Percentiles rank a stretch among this genome's conserved stretches.
Conservation (phyloP, 176 grass and related monocot genomes). For the Typha latifolia region DNA sequence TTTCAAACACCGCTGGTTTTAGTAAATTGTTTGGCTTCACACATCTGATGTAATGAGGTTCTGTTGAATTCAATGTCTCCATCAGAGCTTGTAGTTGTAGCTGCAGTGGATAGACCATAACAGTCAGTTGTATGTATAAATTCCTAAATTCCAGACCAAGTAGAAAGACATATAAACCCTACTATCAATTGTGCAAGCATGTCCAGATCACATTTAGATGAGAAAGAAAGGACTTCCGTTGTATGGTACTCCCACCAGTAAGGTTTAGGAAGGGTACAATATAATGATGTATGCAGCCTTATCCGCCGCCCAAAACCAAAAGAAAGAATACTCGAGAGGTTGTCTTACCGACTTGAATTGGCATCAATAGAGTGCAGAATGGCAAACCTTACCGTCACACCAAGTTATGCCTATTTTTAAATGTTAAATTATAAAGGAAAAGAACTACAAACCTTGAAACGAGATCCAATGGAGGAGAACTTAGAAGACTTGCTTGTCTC, state of each 20-base stretch:
- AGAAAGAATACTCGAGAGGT: too few relatives aligned
- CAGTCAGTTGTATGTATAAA: not conserved
- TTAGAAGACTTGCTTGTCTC: constrained; percentile 93
- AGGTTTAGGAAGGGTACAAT: too few relatives aligned
- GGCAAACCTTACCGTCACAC: too few relatives aligned
- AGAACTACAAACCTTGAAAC: constrained; percentile 68
- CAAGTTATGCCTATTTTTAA: not conserved
- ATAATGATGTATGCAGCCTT: too few relatives aligned
- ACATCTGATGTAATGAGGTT: constrained; percentile 97
- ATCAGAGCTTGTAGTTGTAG: constrained; percentile 93
- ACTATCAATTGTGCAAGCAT: too few relatives aligned
- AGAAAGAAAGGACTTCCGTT: too few relatives aligned
- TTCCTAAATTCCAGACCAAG: not conserved
- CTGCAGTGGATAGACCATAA: constrained; percentile 39
- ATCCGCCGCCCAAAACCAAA: too few relatives aligned
- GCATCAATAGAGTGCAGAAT: too few relatives aligned
- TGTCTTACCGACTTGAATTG: too few relatives aligned
- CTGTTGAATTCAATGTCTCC: constrained; percentile 97
- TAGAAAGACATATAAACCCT: not conserved
- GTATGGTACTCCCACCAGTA: too few relatives aligned
- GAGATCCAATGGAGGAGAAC: constrained; percentile 88
- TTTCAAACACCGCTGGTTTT: constrained; percentile 91
- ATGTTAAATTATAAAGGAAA: constrained; percentile 4
- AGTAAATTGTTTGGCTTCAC: constrained; percentile 99
- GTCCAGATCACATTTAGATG: too few relatives aligned